Conservation (phyloP, 2,329 filamentous ascomycete genomes). For the Aspergillus jensenii region DNA sequence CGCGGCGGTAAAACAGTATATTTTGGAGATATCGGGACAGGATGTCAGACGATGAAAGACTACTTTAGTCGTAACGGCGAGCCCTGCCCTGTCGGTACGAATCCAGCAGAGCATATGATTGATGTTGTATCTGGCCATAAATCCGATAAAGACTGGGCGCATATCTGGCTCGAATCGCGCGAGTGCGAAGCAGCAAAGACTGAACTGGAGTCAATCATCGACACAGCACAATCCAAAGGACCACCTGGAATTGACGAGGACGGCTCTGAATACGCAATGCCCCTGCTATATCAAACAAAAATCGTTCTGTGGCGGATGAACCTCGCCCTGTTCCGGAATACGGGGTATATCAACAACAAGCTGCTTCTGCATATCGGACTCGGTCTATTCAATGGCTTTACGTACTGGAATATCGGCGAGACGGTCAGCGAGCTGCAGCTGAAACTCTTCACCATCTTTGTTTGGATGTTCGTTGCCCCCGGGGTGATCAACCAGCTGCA, state of each 20-base stretch:
- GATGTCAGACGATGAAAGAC: conserved; percentile 59
- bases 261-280: conserved; percentile 61
- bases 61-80: conserved; percentile 66
- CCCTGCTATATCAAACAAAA: conserved; percentile 59
- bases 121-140: conserved; percentile 42
- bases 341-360: conserved; percentile 64
- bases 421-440: not conserved
- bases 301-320: conserved; percentile 67
- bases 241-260: conserved; percentile 42
- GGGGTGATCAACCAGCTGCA: conserved; percentile 60
- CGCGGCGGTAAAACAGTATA: conserved; percentile 68
- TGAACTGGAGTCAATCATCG: conserved; percentile 64
- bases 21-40: conserved; percentile 65
- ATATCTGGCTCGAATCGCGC: conserved; percentile 66
- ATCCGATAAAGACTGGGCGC: conserved; percentile 58
- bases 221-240: conserved; percentile 32
- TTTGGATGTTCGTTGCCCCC: conserved; percentile 61
- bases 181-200: conserved; percentile 56
- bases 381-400: conserved; percentile 46
- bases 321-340: conserved; percentile 62
- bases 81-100: conserved; percentile 59
- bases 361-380: conserved; percentile 53
- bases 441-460: not conserved
- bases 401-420: conserved; percentile 54
- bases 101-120: conserved; percentile 59